Percentiles rank a stretch among this genome's conserved stretches.
Conservation (phyloP, 2,329 filamentous ascomycete genomes). For the Sporothrix curviconia region DNA sequence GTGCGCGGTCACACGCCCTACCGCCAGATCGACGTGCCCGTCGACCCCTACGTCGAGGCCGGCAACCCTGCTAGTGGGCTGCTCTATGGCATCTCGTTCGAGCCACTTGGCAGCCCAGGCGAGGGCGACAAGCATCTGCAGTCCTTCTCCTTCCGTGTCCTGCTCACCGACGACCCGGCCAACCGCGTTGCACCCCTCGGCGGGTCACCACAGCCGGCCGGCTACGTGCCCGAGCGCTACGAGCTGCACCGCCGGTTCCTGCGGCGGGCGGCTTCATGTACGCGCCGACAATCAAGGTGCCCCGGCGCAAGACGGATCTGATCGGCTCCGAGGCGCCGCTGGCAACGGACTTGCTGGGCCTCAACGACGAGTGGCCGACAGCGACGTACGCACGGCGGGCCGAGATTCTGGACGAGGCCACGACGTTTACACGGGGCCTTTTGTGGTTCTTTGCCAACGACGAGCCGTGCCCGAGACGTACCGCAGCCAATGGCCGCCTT, state of each 20-base stretch:
- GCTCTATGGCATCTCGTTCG: neutral
- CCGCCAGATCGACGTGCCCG: slow-evolving; percentile 5
- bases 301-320: neutral
- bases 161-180: slow-evolving; percentile 2
- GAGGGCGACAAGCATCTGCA: slow-evolving; percentile 8
- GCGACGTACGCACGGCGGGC: neutral
- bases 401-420: neutral
- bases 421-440: neutral
- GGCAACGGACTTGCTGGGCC: neutral
- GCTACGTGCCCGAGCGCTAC: slow-evolving; percentile 1
- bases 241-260: slow-evolving; percentile 8
- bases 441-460: slow-evolving; percentile 11
- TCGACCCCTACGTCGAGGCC: neutral
- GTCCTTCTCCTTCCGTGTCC: slow-evolving; percentile 6
- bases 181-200: neutral
- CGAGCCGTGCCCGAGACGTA: neutral
- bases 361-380: slow-evolving; percentile 6
- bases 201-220: neutral
- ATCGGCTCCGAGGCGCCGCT: slow-evolving; percentile 7
- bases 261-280: neutral
- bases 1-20: slow-evolving; percentile 4
- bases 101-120: slow-evolving; percentile 1
- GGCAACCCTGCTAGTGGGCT: neutral
- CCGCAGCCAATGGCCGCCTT: neutral
- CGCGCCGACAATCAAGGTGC: neutral